Evolutionary conservation across 768 basidiomycete genomes (phyloP), one percentile per base, ranked within the genome.

Genomic region (Hemileccinum rubropunctum): DNA sequence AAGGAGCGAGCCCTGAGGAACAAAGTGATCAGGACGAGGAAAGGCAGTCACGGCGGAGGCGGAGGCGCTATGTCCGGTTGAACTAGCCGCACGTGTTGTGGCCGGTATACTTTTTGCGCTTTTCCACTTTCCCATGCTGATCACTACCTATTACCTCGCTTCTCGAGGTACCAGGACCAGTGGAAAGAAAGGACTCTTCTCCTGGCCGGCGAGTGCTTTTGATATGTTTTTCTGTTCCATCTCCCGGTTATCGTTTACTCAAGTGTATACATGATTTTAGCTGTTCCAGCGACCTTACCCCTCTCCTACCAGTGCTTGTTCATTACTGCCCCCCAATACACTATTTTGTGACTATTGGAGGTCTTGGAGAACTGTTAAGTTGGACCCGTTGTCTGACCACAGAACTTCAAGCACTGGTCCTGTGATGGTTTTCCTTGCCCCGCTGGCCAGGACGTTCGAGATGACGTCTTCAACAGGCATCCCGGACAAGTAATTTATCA

Each of bases 1-100:
- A 91, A 90, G 64, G 90, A 92, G 58, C 81, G 73, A 63, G 88
- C 89, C 13, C 66, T 92, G 63, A 78, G 90, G 60, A 91, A 91
- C 61, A 92, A 92, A 63, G 90, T 92, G 40, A 75, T 83, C 46
- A 75, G 84, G 62, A 86, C 84, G 27, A 74, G 88, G 56, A 88
- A 86, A 63, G 71, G 62, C 15, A 73, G 69, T 52, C n/a, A n/a
- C n/a, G n/a, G n/a, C n/a, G 57, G 57, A 39, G 63, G 61, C n/a
- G 38, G n/a, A 1, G 53, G 55, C 8, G 18, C 32, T 18, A 30
- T 35, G 46, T 61, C 56, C 30, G 58, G 62, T 58, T 66, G 54
- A 65, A 38, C 46, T 41, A 47, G 18, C 17, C 20, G 17, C 37
- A 45, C 38, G 23, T 47, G n/a, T 35, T 35, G 47, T 53, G 53